phyloP scores from a whole-genome alignment of 1,139 yeast genomes.

The Sugiyamaella paludigena region DNA sequence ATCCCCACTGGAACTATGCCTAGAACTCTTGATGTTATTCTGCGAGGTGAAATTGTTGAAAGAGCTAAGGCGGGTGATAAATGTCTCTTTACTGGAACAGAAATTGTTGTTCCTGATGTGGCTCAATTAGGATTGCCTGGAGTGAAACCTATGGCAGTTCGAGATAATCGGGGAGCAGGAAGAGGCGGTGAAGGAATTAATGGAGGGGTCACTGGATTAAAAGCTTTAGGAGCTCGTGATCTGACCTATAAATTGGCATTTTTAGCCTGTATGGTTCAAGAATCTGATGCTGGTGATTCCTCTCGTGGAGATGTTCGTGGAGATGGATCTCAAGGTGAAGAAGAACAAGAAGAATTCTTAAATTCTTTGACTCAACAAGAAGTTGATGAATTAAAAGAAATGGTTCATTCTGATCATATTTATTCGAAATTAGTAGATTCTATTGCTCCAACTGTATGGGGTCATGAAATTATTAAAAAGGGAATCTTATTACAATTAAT shows the following conservation, averaged over 20 bases:
- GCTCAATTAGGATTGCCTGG: slow-evolving; percentile 97
- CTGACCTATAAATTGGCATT: slow-evolving; percentile 90
- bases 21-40: slow-evolving; percentile 86
- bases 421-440: slow-evolving; percentile 85
- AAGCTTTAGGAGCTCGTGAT: slow-evolving; percentile 88
- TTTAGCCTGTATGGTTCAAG: slow-evolving; percentile 78
- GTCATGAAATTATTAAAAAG: slow-evolving; percentile 91
- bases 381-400: slow-evolving; percentile 76
- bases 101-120: slow-evolving; percentile 93
- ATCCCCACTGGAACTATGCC: slow-evolving; percentile 99
- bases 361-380: slow-evolving; percentile 80
- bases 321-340: slow-evolving; percentile 45
- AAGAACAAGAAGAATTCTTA: slow-evolving; percentile 72
- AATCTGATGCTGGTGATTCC: slow-evolving; percentile 38
- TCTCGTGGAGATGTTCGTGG: slow-evolving; percentile 37
- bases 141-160: slow-evolving; percentile 77
- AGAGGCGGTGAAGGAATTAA: slow-evolving; percentile 67
- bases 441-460: slow-evolving; percentile 95
- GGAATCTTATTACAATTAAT: slow-evolving; percentile 84
- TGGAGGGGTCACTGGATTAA: slow-evolving; percentile 83
- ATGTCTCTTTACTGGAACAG: slow-evolving; percentile 92
- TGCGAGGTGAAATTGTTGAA: slow-evolving; percentile 94
- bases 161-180: slow-evolving; percentile 62
- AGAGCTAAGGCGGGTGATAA: slow-evolving; percentile 98
- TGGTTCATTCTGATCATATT: slow-evolving; percentile 88